phyloP scores from a whole-genome alignment of 768 basidiomycete species.

The Chalciporus chontae region DNA sequence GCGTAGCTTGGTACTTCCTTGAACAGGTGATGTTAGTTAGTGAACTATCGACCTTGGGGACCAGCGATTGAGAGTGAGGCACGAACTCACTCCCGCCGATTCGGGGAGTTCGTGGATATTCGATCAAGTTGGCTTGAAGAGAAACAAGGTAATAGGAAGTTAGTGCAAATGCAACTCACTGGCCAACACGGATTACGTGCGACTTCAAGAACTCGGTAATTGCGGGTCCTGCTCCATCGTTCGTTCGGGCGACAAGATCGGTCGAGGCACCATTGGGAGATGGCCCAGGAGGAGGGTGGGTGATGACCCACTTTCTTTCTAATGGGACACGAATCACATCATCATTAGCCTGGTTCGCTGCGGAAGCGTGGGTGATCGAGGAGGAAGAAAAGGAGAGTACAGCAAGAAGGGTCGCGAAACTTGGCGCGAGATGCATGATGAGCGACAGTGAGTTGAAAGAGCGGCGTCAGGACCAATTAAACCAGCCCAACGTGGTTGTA shows the following conservation, averaged over 20 bases:
- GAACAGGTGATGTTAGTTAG: background rate
- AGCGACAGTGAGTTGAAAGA: conserved; percentile 1
- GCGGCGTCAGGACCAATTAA: background rate
- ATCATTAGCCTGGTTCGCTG: background rate
- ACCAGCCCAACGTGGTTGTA: background rate
- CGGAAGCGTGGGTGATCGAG: background rate
- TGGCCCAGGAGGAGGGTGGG: background rate
- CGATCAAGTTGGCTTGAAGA: background rate
- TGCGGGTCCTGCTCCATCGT: conserved; percentile 2
- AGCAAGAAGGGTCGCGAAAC: conserved; percentile 10
- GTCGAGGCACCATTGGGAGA: background rate
- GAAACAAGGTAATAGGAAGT: background rate
- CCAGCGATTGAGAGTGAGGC: background rate
- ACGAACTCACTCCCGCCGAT: background rate
- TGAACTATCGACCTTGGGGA: background rate
- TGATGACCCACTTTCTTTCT: conserved; percentile 17
- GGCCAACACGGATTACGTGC: conserved; percentile 14
- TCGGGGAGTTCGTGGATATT: background rate
- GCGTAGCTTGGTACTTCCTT: conserved; percentile 44
- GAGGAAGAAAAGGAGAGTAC: conserved; percentile 16
- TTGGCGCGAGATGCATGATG: conserved; percentile 18
- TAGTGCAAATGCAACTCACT: conserved; percentile 15
- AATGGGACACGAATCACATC: conserved; percentile 21
- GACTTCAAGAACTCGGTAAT: conserved; percentile 10
- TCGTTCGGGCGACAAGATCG: background rate